Conservation (phyloP, 805 yeast species). For the Helenozyma rhizophorensis region DNA sequence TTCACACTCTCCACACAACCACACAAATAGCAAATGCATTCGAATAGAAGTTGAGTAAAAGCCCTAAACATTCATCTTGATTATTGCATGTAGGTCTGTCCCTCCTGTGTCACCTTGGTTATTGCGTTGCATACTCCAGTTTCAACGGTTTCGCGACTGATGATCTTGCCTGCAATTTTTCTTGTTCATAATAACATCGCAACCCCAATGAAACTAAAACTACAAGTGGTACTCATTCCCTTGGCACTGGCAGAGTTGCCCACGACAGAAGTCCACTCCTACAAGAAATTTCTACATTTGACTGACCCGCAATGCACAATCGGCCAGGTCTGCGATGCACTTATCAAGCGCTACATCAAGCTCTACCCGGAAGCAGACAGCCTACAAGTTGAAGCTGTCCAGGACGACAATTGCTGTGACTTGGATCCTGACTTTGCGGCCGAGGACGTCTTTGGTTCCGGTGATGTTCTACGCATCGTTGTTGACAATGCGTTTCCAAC, state of each 20-base stretch:
- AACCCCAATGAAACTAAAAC: slow-evolving; percentile 23
- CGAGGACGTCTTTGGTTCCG: slow-evolving; percentile 53
- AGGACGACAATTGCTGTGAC: slow-evolving; percentile 66
- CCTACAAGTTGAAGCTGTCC: slow-evolving; percentile 55
- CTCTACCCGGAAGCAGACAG: slow-evolving; percentile 62
- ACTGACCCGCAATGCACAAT: slow-evolving; percentile 47
- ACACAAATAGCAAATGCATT: too few species aligned
- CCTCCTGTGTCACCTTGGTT: too few species aligned
- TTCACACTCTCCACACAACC: background rate
- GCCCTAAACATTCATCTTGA: too few species aligned
- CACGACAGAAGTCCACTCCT: slow-evolving; percentile 19
- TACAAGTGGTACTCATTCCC: slow-evolving; percentile 34
- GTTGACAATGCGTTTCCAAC: slow-evolving; percentile 22
- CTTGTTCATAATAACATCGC: background rate
- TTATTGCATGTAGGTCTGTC: too few species aligned
- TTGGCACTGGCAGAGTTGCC: slow-evolving; percentile 17
- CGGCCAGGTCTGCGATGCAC: slow-evolving; percentile 47
- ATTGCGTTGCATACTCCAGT: too few species aligned
- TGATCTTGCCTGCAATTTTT: too few species aligned
- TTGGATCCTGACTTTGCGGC: slow-evolving; percentile 73
- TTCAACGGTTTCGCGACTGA: too few species aligned
- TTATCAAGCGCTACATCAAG: slow-evolving; percentile 51
- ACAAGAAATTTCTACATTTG: slow-evolving; percentile 58
- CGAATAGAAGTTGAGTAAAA: too few species aligned
- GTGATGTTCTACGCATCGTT: slow-evolving; percentile 33